phyloP scores from a whole-genome alignment of 345 rosid species.

The Salix arbutifolia region DNA sequence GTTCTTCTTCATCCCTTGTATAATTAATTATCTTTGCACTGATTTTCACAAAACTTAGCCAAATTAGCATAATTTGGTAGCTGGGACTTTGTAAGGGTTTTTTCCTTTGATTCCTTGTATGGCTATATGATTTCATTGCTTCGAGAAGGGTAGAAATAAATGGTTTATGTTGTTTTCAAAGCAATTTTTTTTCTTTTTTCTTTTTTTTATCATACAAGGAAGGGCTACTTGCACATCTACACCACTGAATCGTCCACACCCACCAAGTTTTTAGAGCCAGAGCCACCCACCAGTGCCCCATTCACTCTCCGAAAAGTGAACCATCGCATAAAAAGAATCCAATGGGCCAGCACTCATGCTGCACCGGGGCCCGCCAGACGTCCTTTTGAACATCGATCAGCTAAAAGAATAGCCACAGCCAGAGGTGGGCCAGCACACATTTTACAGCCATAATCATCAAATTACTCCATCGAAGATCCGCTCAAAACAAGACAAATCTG shows the following conservation, averaged over 20 bases:
- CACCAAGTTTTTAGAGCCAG: not conserved
- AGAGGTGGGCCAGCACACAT: not conserved
- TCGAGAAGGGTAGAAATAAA: not conserved
- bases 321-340: constrained; percentile 4
- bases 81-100: not conserved
- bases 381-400: not conserved
- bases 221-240: not conserved
- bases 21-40: not conserved
- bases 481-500: not conserved
- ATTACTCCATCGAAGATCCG: not conserved
- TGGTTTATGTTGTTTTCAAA: not conserved
- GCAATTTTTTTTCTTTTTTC: not conserved
- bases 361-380: constrained; percentile 5
- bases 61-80: not conserved
- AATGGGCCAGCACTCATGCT: not conserved
- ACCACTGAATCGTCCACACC: not conserved
- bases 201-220: not conserved
- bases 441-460: not conserved
- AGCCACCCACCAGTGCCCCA: not conserved
- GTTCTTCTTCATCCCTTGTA: no score
- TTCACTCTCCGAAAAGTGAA: not conserved
- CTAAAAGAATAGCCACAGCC: not conserved
- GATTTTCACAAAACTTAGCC: not conserved
- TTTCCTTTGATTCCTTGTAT: not conserved
- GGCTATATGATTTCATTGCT: not conserved